phyloP scores from a whole-genome alignment of 2,329 filamentous ascomycete genomes.

The Hymenotorrendiella dingleyae region DNA sequence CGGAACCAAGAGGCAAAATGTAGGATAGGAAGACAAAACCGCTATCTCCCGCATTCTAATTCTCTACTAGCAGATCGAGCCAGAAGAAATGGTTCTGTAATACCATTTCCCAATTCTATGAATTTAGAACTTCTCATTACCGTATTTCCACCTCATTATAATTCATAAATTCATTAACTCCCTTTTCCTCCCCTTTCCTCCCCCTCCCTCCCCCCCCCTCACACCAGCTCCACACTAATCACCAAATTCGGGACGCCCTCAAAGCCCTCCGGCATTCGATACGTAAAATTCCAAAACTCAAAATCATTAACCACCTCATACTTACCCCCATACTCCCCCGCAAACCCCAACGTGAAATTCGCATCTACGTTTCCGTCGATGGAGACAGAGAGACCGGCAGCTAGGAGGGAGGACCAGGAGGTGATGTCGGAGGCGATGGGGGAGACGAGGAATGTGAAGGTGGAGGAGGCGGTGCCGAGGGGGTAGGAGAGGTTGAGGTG shows the following conservation, averaged over 20 bases:
- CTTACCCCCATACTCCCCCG: conserved; percentile 30
- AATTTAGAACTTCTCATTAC: too few relatives aligned
- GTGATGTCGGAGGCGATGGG: conserved; percentile 40
- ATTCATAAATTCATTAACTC: too few relatives aligned
- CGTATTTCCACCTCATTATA: too few relatives aligned
- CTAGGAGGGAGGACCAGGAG: conserved; percentile 42
- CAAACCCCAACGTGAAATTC: conserved; percentile 16
- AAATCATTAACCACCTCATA: conserved; percentile 37
- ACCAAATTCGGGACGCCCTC: conserved; percentile 19
- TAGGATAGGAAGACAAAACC: too few relatives aligned
- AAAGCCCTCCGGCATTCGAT: conserved; percentile 33
- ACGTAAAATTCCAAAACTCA: conserved; percentile 43
- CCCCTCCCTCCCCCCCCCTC: not conserved
- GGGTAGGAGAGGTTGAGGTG: conserved; percentile 49
- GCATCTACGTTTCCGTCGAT: conserved; percentile 30
- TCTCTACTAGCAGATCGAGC: too few relatives aligned
- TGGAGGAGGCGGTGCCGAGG: conserved; percentile 40
- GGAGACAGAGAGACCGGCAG: conserved; percentile 40
- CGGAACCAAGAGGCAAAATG: too few relatives aligned
- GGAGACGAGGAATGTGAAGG: conserved; percentile 46
- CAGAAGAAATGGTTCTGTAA: too few relatives aligned
- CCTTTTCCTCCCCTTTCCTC: too few relatives aligned
- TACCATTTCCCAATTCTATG: too few relatives aligned
- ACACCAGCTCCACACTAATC: conserved; percentile 17
- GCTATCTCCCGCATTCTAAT: too few relatives aligned